Evolutionary conservation across 345 rosid species (phyloP).

Genomic region (Dovyalis caffra): DNA sequence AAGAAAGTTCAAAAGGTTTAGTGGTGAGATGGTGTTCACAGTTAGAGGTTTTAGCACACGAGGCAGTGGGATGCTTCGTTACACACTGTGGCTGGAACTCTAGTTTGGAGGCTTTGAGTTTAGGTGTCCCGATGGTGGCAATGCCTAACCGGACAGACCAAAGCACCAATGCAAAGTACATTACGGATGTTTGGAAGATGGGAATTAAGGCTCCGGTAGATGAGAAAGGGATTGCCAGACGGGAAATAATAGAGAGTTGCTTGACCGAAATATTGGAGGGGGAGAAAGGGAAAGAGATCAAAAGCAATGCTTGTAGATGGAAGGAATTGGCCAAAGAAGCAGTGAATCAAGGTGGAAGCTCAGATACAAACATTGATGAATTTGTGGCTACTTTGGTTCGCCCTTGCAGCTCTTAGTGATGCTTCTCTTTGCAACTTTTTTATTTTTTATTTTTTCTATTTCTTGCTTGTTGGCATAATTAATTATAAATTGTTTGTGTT

Average conservation of each 20-base stretch:
- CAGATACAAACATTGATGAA: constrained; percentile 36
- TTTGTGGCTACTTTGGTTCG: constrained; percentile 1
- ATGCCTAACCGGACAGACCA: constrained; percentile 53
- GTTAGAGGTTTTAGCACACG: constrained; percentile 33
- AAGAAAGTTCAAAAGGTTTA: constrained; percentile 21
- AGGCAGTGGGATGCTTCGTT: constrained; percentile 40
- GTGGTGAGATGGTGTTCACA: constrained; percentile 40
- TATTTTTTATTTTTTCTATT: no score
- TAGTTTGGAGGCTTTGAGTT: constrained; percentile 38
- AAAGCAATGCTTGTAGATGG: constrained; percentile 34
- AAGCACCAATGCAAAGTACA: constrained; percentile 34
- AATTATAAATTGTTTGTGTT: no score
- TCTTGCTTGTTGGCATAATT: no score
- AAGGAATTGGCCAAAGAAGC: constrained; percentile 32
- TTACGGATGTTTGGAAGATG: constrained; percentile 42
- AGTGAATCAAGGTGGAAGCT: constrained; percentile 30
- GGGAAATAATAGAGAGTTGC: constrained; percentile 21
- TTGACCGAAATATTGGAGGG: constrained; percentile 33
- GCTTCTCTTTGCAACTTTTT: neutral
- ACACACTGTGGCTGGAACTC: constrained; percentile 54
- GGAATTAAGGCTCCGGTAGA: constrained; percentile 27
- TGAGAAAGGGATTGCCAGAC: constrained; percentile 24
- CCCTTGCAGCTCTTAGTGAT: neutral
- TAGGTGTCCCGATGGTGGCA: constrained; percentile 48
- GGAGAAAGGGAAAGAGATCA: constrained; percentile 27